Evolutionary conservation across 306 rosid genomes (phyloP), one percentile per base, ranked within the genome.

Genomic region (Quercus ilex): DNA sequence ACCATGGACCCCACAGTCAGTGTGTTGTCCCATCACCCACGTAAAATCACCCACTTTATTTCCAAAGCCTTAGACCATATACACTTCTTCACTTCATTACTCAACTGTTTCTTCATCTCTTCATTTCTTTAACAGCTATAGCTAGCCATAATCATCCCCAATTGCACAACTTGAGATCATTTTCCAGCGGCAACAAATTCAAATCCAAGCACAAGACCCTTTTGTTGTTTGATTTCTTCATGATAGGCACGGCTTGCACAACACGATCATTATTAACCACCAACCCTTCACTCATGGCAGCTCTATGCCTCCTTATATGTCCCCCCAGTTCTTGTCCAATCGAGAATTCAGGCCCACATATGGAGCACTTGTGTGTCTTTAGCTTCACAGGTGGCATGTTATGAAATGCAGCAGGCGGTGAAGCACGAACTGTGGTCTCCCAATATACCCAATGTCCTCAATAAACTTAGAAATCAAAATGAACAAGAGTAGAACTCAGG

Each of bases 281-380:
- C 35, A 64, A 17, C 17, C 30, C 65, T 31, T 51, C 56, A 55
- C 56, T 26, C 12, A 41, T 6, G 0, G 5, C 58, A 3, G 75
- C 80, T 38, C 91, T 87, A 69, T 94, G 98, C n/a, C 94, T 86
- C 49, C 98, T 87, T 97, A 94, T 91, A 81, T 94, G 98, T 0
- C 98, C 98, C 12, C 98, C 97, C 0, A 94, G 89, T 2, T 97
- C 97, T 56, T 94, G 98, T 25, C 26, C 26, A 0, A 0, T 25
- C 26, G 1, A 25, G 26, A 0, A 25, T 1, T 25, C 26, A 0
- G 26, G 26, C 1, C 26, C 97, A 76, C 98, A 94, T n/a, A 92
- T 55, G 2, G 92, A 83, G 41, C 98, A 94, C 15, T 83, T 82
- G 67, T 94, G 97, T 63, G 73, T 79, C 92, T 83, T 92, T 1